phyloP scores from a whole-genome alignment of 2,329 filamentous ascomycete genomes.

The Lasiodiplodia sp. region DNA sequence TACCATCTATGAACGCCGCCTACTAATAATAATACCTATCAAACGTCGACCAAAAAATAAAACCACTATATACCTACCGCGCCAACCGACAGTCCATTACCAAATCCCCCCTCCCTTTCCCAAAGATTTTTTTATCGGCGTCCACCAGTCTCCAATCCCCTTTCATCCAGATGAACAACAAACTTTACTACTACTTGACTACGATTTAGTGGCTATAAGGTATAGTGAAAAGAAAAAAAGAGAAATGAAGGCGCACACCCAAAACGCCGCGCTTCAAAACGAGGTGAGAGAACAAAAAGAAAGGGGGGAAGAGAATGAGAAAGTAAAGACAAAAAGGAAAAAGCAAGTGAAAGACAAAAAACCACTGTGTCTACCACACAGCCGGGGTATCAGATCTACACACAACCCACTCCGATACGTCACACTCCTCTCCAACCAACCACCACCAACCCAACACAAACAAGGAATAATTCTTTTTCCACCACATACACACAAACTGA shows the following conservation, averaged over 20 bases:
- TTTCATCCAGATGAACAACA: not conserved
- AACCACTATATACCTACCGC: not conserved
- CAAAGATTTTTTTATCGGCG: not conserved
- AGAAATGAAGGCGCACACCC: not conserved
- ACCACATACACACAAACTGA: not conserved
- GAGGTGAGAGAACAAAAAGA: not conserved
- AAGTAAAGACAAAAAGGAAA: not conserved
- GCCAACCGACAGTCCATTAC: not conserved
- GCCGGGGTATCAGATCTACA: constrained; percentile 1
- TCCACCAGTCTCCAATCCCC: not conserved
- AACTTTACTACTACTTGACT: not conserved
- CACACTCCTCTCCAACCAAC: not conserved
- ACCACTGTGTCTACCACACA: not conserved
- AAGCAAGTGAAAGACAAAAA: not conserved
- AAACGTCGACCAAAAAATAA: too few relatives aligned
- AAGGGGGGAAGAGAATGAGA: not conserved
- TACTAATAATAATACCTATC: too few relatives aligned
- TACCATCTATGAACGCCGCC: too few relatives aligned
- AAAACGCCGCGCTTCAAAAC: constrained; percentile 5
- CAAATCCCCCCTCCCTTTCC: not conserved
- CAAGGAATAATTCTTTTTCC: not conserved
- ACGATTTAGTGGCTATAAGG: not conserved
- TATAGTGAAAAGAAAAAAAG: not conserved
- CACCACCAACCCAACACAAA: not conserved
- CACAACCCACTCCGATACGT: not conserved